These are phyloP conservation scores for Pouteria campechiana DNA, from an alignment of 179 eudicot species.

Conservation along the genomic window DNA sequence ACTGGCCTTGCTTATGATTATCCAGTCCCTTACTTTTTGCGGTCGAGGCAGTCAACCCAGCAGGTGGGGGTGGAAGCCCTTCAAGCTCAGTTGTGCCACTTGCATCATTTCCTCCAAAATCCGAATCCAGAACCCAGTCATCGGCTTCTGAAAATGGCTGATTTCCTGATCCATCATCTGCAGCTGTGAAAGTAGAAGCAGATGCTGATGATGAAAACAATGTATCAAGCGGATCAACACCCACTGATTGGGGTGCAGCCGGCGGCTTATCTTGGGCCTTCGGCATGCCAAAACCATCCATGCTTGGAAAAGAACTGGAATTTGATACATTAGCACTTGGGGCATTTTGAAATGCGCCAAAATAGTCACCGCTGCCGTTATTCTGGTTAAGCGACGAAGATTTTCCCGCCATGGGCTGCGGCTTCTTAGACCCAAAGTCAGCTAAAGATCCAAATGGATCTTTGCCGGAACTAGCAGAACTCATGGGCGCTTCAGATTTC, in stretches of 20 bases:
- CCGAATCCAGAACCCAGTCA: constrained; percentile 57
- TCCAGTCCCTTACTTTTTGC: constrained; percentile 87
- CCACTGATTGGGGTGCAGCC: constrained; percentile 30
- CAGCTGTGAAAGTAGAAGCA: constrained; percentile 13
- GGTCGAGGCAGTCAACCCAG: constrained; percentile 57
- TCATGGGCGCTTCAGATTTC: constrained; percentile 20
- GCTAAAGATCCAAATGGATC: constrained; percentile 77
- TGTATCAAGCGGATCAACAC: constrained; percentile 47
- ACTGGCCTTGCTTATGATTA: constrained; percentile 82
- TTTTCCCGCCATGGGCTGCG: constrained; percentile 24
- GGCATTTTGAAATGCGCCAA: constrained; percentile 60
- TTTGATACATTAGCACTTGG: constrained; percentile 25
- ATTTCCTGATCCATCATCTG: constrained; percentile 12
- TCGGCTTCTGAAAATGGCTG: constrained; percentile 53
- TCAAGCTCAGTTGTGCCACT: constrained; percentile 75
- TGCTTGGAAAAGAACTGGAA: constrained; percentile 14
- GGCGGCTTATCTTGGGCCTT: constrained; percentile 29
- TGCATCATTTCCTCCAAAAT: constrained; percentile 40
- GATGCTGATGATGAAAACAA: constrained; percentile 41
- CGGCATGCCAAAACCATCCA: constrained; percentile 37
- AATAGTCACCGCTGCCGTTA: constrained; percentile 23
- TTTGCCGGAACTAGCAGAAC: constrained; percentile 37
- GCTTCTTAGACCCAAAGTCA: constrained; percentile 49
- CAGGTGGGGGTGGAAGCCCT: constrained; percentile 93
- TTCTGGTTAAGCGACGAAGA: constrained; percentile 16